Evolutionary conservation across 1,139 yeast genomes (phyloP).

Genomic region (Yamadazyma friedrichii): DNA sequence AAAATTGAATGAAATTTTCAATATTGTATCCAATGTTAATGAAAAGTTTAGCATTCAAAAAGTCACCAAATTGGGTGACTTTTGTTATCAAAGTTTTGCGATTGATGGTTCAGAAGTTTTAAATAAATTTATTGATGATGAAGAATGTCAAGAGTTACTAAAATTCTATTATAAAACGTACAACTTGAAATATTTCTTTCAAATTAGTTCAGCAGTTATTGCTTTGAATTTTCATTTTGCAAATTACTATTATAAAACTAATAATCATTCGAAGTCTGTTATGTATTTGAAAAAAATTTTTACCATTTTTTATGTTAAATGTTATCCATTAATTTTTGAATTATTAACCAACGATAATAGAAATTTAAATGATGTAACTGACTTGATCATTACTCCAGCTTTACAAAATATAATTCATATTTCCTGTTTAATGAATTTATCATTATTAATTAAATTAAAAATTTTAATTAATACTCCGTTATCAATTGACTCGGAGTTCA

Average conservation of each 20-base stretch:
- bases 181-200: conserved; percentile 10
- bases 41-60: conserved; percentile 8
- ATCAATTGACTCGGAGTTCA: neutral
- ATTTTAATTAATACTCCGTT: neutral
- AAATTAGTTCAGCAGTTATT: conserved; percentile 7
- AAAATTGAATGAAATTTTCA: conserved; percentile 8
- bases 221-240: conserved; percentile 11
- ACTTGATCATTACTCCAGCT: conserved; percentile 34
- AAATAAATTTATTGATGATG: neutral
- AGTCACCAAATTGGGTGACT: conserved; percentile 5
- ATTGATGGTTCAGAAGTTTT: conserved; percentile 1
- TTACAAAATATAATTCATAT: conserved; percentile 30
- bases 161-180: conserved; percentile 9
- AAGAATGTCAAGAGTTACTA: neutral
- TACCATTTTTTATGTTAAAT: conserved; percentile 6
- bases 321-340: conserved; percentile 7
- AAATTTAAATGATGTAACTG: conserved; percentile 27
- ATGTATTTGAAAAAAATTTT: conserved; percentile 6
- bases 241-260: conserved; percentile 7
- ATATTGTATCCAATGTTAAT: conserved; percentile 7
- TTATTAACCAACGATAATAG: conserved; percentile 6
- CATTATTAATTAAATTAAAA: conserved; percentile 13
- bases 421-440: conserved; percentile 25
- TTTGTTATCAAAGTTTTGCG: conserved; percentile 3
- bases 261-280: neutral